These are phyloP conservation scores for Penicillium rolfsii DNA, from an alignment of 2,329 filamentous ascomycete genomes.

Conservation along the genomic window DNA sequence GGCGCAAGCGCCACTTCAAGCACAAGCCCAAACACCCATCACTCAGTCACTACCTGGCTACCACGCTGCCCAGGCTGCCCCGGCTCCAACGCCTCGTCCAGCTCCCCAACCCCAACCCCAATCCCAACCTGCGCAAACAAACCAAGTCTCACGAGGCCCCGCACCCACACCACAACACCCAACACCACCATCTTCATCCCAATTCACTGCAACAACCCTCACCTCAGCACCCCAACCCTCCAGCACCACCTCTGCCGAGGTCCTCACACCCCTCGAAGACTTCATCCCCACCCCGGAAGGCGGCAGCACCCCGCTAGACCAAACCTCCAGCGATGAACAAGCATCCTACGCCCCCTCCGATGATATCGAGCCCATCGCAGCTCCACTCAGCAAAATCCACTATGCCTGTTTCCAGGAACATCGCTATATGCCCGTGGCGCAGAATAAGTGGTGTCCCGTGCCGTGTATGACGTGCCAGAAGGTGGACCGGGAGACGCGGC, in stretches of 20 bases:
- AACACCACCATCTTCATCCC: background rate
- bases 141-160: background rate
- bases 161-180: background rate
- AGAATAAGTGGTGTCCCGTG: slow-evolving; percentile 45
- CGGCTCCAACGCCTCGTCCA: background rate
- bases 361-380: slow-evolving; percentile 38
- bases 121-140: slow-evolving; percentile 1
- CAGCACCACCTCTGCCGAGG: slow-evolving; percentile 17
- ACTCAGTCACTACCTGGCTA: background rate
- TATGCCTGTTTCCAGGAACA: slow-evolving; percentile 47
- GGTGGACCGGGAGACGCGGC: slow-evolving; percentile 41
- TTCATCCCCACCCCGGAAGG: slow-evolving; percentile 41
- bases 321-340: slow-evolving; percentile 21
- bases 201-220: slow-evolving; percentile 11
- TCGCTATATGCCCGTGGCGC: slow-evolving; percentile 38
- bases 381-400: slow-evolving; percentile 43
- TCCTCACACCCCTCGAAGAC: slow-evolving; percentile 32
- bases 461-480: slow-evolving; percentile 51
- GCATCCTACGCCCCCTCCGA: slow-evolving; percentile 36
- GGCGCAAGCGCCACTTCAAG: slow-evolving; percentile 3
- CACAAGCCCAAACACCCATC: background rate
- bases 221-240: slow-evolving; percentile 13
- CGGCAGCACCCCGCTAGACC: slow-evolving; percentile 23
- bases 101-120: slow-evolving; percentile 6
- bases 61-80: background rate